Base-by-base conservation (phyloP, 345 rosid genomes). In the Eutrema heterophyllum region DNA sequence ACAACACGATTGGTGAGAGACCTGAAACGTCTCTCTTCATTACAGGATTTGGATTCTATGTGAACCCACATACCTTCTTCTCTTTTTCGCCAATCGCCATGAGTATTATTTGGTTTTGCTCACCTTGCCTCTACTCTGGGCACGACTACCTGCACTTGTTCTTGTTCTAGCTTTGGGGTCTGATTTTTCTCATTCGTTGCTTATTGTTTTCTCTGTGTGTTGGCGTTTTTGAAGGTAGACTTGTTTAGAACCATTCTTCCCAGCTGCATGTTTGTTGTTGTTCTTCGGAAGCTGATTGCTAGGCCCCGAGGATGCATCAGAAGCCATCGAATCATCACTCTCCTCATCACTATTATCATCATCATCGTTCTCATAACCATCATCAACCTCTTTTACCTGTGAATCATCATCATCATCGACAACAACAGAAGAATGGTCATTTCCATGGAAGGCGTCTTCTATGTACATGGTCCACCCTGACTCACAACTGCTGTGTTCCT, bases 231-330 rank as follows among this genome's bases (percentile, higher is more conserved):
- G 82, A 67, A 35, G 81, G 59, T 76, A 48, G 58, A 58, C 70
- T 68, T 81, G 73, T 72, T 82, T 72, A 45, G 78, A 67, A 58
- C 74, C 59, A 21, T 38, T 72, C 52, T 78, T 75, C 7, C 27
- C 32, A 29, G 69, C 24, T 78, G 70, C 78, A 72, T 77, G 77
- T 84, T 81, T 78, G 68, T 18, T 68, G 66, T 40, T 71, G 60
- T 53, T 54, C 58, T 63, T 38, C 45, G 73, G 62, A 73, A 78
- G 46, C 67, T 85, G 82, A 49, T 76, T 84, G 49, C 83, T 81
- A 69, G 87, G 90, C 12, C 91, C 87, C 4, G 94, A 89, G 16
- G 91, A 86, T 41, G 94, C 94, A 72, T 89, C 94, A 29, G 91
- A 89, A 43, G 86, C 83, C 94, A 89, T 85, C 0, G 94, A 89